Evolutionary conservation across 2,329 filamentous ascomycete genomes (phyloP).

Genomic region (Fusarium tuaranense): DNA sequence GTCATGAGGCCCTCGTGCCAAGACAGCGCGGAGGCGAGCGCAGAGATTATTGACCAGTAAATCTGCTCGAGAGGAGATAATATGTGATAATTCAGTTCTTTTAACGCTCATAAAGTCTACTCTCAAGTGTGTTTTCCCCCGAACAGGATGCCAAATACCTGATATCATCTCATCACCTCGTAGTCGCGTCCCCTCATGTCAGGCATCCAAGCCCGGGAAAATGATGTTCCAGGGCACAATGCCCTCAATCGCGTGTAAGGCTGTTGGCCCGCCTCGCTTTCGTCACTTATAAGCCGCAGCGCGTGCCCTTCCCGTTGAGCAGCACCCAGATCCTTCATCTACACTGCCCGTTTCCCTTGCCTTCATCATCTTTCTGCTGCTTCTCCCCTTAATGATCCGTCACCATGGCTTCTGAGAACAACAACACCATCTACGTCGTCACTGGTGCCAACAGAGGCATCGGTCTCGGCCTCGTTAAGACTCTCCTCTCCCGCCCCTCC

Average conservation of each 20-base stretch:
- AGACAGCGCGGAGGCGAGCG: background rate
- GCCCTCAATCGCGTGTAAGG: background rate
- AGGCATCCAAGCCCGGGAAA: background rate
- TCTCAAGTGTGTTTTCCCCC: background rate
- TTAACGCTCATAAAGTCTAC: background rate
- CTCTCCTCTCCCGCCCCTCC: constrained; percentile 62
- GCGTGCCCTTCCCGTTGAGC: too few relatives aligned
- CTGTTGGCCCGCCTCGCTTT: background rate
- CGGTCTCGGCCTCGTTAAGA: constrained; percentile 51
- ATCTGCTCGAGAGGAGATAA: background rate
- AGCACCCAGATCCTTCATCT: background rate
- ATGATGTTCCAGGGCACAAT: background rate
- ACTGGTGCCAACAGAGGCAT: constrained; percentile 57
- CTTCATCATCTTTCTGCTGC: background rate
- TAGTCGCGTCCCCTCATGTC: background rate
- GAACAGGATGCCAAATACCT: background rate
- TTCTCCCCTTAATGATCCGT: background rate
- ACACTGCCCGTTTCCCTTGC: too few relatives aligned
- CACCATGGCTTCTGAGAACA: constrained; percentile 3
- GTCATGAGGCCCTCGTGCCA: background rate
- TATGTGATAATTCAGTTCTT: background rate
- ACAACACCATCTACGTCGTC: constrained; percentile 50
- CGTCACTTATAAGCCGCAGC: constrained; percentile 1
- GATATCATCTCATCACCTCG: background rate
- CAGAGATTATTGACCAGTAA: background rate